Base-by-base conservation (phyloP, 768 basidiomycete genomes). In the Agaricus subrufescens region DNA sequence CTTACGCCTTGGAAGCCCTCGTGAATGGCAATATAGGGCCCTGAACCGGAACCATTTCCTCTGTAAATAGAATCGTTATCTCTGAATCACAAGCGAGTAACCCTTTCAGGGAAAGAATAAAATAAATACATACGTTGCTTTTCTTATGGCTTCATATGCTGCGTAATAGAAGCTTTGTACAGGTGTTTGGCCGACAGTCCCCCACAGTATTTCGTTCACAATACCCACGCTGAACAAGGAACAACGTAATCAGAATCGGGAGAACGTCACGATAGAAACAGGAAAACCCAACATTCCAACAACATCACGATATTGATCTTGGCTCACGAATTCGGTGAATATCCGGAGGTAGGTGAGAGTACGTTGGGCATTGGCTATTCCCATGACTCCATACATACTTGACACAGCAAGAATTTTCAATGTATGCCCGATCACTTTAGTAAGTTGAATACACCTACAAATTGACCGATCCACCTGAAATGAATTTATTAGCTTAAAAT, bases 331-430 rank as follows among this genome's bases (percentile, higher is more conserved):
- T 71, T 91, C 90, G 54, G 85, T 83, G 56, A 91, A 66, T 59
- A 87, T 85, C 30, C 91, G 83, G 63, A 94, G 85, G 66, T 90
- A 87, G 61, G 88, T 85, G 55, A 95, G 76, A 15, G 89, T 82
- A 30, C 94, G 83, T 63, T 95, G 88, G 9, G 89, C 92, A 62
- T 97, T 96, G 46, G 91, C 88, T 39, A 89, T 74, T 43, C 93
- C 93, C 94, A 95, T 95, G 51, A 88, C 84, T 54, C 90, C 89
- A 62, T 85, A 79, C 61, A 91, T 72, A 64, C 74, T 76, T 46
- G n/a, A 47, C 48, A 54, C 40, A 57, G 52, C 49, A 30, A 30
- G 37, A 56, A 56, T 52, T 38, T 44, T 26, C 39, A 30, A 43
- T 53, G 56, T 47, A 46, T 47, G 19, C 14, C 34, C 30, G n/a